Base-by-base conservation (phyloP, 2,329 filamentous ascomycete species). In the Neofusicoccum ribis region DNA sequence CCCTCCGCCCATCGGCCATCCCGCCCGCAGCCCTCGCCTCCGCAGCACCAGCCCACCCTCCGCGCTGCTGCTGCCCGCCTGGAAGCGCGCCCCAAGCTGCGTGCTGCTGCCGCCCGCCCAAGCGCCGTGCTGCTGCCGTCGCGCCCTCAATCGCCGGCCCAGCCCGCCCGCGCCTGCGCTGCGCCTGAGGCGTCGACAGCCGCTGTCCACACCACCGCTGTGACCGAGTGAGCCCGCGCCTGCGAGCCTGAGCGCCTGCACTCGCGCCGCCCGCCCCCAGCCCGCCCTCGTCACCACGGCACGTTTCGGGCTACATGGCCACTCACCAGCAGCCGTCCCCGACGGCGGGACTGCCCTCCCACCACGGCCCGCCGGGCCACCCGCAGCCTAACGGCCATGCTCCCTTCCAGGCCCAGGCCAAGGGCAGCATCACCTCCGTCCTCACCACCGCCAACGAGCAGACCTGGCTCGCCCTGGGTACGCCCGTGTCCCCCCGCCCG, bases 401-500 rank as follows among this genome's bases (percentile, higher is more conserved):
- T 69, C 84, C 82, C 64, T 86, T 85, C 71, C 84, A 83, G 67
- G 81, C 78, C 54, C 85, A 87, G 70, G 39, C 87, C 86, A 71
- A 82, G 85, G 63, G 54, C 36, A 51, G 44, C 58, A 49, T 91
- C 23, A 88, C 90, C 70, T 90, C 93, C 71, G 90, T 92, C 74
- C 87, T 97, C 62, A 84, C 88, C 5, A 83, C 87, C 6, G 86
- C 94, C 73, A 98, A 96, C 73, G 94, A 98, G 80, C 85, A 86
- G 56, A 89, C 96, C 64, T 98, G 94, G 94, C 85, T 96, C 74
- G 91, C 95, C 76, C 91, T 98, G 71, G 94, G 93, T 97, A 89
- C 69, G 88, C 78, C 46, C 15, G 34, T 37, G 11, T 59, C 39
- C 14, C 39, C 31, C 44, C 15, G n/a, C 12, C 36, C 12, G 68